These are phyloP conservation scores for Echites panduratus DNA, from an alignment of 257 asterid genomes.

Conservation along the genomic window DNA sequence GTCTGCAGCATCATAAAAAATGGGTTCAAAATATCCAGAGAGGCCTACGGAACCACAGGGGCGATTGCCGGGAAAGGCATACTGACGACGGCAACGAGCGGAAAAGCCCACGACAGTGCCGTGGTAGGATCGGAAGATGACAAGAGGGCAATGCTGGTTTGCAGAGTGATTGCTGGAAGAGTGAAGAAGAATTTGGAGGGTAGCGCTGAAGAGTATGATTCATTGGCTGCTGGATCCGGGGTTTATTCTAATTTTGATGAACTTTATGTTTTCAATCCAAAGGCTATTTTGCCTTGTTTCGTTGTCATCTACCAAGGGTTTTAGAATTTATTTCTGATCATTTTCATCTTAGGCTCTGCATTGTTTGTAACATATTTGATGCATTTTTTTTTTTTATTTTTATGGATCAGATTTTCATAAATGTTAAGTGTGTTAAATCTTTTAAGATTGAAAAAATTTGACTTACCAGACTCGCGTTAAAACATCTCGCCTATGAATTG, in stretches of 20 bases:
- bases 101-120: constrained; percentile 69
- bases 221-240: constrained; percentile 58
- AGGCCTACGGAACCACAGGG: not conserved
- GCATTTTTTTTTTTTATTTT: too few relatives aligned
- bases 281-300: constrained; percentile 89
- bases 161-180: constrained; percentile 83
- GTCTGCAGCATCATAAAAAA: constrained; percentile 56
- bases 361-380: not conserved
- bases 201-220: constrained; percentile 61
- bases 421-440: too few relatives aligned
- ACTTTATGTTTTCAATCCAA: constrained; percentile 65
- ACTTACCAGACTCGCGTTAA: too few relatives aligned
- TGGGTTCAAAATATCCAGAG: constrained; percentile 54
- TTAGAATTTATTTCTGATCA: constrained; percentile 23
- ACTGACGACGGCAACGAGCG: constrained; percentile 70
- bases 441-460: too few relatives aligned
- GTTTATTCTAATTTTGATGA: constrained; percentile 77
- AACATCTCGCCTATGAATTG: too few relatives aligned
- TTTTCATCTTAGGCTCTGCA: not conserved
- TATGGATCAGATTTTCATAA: too few relatives aligned
- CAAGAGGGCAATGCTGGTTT: constrained; percentile 79
- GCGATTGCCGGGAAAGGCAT: constrained; percentile 43
- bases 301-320: constrained; percentile 69
- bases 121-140: constrained; percentile 34
- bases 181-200: constrained; percentile 66